A percentile compares a stretch with the other conserved stretches of the same genome.
phyloP scores from a whole-genome alignment of 495 filamentous ascomycete genomes.

The Xylaria flabelliformis region DNA sequence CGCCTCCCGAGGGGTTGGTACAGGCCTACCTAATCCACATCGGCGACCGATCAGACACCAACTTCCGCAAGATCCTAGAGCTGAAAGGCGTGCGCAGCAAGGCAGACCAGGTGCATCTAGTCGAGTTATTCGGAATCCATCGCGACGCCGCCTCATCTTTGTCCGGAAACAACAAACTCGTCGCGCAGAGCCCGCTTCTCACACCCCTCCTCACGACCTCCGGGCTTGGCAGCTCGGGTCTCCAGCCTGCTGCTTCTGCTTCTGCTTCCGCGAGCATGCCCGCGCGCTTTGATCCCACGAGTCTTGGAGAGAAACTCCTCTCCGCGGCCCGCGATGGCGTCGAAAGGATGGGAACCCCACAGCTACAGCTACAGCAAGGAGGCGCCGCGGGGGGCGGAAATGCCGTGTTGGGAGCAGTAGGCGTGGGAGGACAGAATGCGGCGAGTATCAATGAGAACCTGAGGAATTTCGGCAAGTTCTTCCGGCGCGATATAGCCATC shows the following conservation, averaged over 20 bases:
- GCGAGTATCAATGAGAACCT: conserved; percentile 86
- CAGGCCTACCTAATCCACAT: conserved; percentile 97
- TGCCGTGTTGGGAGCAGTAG: neutral
- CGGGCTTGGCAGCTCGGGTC: conserved; percentile 48
- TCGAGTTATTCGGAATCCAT: conserved; percentile 90
- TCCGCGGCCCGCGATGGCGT: conserved; percentile 91
- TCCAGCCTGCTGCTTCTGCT: conserved; percentile 29
- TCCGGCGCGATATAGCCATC: conserved; percentile 84
- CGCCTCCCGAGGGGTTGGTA: conserved; percentile 89
- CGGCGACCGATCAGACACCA: conserved; percentile 85
- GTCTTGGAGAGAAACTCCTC: conserved; percentile 74
- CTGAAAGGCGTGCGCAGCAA: conserved; percentile 87
- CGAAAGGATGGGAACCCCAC: conserved; percentile 78
- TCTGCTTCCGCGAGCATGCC: conserved; percentile 52
- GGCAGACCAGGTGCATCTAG: conserved; percentile 78
- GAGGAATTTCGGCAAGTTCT: conserved; percentile 95
- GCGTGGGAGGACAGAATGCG: conserved; percentile 41
- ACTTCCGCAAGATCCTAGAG: conserved; percentile 96
- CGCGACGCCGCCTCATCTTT: conserved; percentile 63
- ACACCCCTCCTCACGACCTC: conserved; percentile 59
- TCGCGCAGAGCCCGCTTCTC: conserved; percentile 64
- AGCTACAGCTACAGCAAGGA: conserved; percentile 64
- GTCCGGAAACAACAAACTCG: conserved; percentile 61
- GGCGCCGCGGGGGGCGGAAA: neutral
- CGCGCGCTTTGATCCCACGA: conserved; percentile 78